phyloP scores from a whole-genome alignment of 2,329 filamentous ascomycete species.

The Penicillium sp. region DNA sequence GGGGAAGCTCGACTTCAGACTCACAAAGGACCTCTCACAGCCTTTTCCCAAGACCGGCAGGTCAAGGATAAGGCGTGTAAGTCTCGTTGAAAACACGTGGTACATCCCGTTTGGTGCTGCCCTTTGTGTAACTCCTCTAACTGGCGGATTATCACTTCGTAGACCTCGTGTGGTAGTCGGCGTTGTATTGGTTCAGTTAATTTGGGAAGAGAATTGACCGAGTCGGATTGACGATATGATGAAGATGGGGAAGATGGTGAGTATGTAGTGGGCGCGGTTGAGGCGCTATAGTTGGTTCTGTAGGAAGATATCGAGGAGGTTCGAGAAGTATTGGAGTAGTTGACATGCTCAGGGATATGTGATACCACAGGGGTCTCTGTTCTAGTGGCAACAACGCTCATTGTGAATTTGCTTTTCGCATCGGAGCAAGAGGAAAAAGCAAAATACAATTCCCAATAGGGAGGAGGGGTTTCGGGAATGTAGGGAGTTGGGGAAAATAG shows the following conservation, averaged over 20 bases:
- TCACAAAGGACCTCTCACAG: slow-evolving; percentile 52
- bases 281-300: slow-evolving; percentile 37
- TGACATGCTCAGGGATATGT: slow-evolving; percentile 25
- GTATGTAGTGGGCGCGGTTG: slow-evolving; percentile 40
- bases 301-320: slow-evolving; percentile 39
- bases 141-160: slow-evolving; percentile 54
- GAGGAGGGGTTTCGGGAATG: slow-evolving; percentile 20
- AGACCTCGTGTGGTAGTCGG: slow-evolving; percentile 53
- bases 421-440: slow-evolving; percentile 16
- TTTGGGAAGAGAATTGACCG: slow-evolving; percentile 36
- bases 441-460: slow-evolving; percentile 9
- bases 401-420: slow-evolving; percentile 26
- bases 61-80: slow-evolving; percentile 54
- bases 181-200: slow-evolving; percentile 40
- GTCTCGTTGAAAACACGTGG: slow-evolving; percentile 55
- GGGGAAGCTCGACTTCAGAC: slow-evolving; percentile 17
- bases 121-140: slow-evolving; percentile 48
- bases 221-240: slow-evolving; percentile 39
- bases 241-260: slow-evolving; percentile 38
- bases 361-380: slow-evolving; percentile 35
- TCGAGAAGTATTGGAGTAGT: slow-evolving; percentile 32
- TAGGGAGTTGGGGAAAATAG: slow-evolving; percentile 12
- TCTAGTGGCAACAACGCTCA: slow-evolving; percentile 43
- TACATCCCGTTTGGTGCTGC: slow-evolving; percentile 45
- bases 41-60: slow-evolving; percentile 56